A percentile compares a stretch with the other conserved stretches of the same genome.
phyloP scores from a whole-genome alignment of 345 rosid genomes.

The Linum trigynum region DNA sequence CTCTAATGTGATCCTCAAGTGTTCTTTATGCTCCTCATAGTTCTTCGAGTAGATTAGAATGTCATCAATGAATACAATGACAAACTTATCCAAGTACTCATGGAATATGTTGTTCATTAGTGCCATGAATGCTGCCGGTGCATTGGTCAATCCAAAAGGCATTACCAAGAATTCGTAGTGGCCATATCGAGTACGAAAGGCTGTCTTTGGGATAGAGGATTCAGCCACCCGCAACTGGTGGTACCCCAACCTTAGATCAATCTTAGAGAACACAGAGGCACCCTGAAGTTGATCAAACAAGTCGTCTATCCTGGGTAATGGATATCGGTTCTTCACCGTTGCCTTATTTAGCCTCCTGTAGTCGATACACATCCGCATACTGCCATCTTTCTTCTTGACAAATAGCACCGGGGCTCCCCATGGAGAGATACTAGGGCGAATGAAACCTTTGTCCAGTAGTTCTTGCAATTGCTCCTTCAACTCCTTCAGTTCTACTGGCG shows the following conservation, averaged over 20 bases:
- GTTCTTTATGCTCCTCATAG: no score
- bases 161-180: constrained; percentile 9
- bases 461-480: no score
- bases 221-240: not conserved
- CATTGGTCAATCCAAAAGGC: constrained; percentile 1
- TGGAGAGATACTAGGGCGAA: no score
- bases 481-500: no score
- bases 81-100: no score
- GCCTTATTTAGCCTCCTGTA: not conserved
- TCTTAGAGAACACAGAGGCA: not conserved
- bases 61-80: no score
- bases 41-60: no score
- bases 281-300: not conserved
- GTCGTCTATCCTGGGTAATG: not conserved
- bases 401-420: not conserved
- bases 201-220: not conserved
- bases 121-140: not conserved
- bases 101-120: not conserved
- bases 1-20: no score
- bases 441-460: no score
- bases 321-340: not conserved
- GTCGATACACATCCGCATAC: not conserved
- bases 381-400: constrained; percentile 7
- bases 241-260: not conserved
- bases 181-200: not conserved